phyloP scores from a whole-genome alignment of 2,329 filamentous ascomycete species.

The Didymella glomerata region DNA sequence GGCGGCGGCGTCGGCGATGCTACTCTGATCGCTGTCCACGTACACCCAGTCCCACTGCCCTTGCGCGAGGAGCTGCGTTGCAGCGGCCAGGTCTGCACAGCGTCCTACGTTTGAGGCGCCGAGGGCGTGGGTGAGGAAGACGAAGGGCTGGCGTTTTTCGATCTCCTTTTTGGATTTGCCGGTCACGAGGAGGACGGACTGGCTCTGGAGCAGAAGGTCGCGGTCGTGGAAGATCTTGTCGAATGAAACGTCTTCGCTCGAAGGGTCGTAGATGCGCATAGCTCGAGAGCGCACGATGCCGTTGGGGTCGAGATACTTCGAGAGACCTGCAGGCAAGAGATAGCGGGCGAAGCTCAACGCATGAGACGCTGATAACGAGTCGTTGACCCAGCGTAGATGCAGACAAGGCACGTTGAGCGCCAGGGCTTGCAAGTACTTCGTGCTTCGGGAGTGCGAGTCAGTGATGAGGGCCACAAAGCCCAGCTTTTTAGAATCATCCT shows the following conservation, averaged over 20 bases:
- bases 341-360: conserved; percentile 82
- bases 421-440: conserved; percentile 94
- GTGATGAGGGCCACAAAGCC: conserved; percentile 88
- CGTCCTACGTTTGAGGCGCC: conserved; percentile 73
- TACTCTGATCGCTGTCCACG: conserved; percentile 73
- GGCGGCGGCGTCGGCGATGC: conserved; percentile 63
- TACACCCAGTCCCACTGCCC: conserved; percentile 81
- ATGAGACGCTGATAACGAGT: conserved; percentile 69
- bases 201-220: conserved; percentile 69
- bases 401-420: conserved; percentile 89
- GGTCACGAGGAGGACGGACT: conserved; percentile 76
- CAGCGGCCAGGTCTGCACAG: conserved; percentile 72
- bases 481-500: conserved; percentile 59
- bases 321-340: conserved; percentile 84
- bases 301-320: conserved; percentile 69
- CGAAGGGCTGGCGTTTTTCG: conserved; percentile 73
- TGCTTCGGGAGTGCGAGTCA: conserved; percentile 82
- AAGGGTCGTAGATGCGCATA: conserved; percentile 67
- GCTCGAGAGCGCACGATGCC: conserved; percentile 79
- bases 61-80: conserved; percentile 65
- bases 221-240: conserved; percentile 50
- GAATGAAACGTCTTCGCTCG: conserved; percentile 56
- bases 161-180: conserved; percentile 68
- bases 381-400: conserved; percentile 79
- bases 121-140: conserved; percentile 81